Conservation (phyloP, 495 filamentous ascomycete species). For the Penicillium diatomitis region DNA sequence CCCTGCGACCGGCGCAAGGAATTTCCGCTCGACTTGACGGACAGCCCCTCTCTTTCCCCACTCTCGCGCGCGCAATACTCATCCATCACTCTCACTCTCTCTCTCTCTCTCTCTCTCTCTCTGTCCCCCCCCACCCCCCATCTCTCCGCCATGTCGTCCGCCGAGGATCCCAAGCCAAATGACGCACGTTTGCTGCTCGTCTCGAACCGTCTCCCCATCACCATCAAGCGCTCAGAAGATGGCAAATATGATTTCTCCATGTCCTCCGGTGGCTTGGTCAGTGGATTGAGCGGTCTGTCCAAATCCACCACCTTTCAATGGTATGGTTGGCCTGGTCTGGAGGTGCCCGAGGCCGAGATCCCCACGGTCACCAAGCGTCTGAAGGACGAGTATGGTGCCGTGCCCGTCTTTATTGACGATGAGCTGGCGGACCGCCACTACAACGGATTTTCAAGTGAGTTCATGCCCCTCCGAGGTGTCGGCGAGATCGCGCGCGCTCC, state of each 20-base stretch:
- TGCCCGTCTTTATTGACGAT: slow-evolving; percentile 71
- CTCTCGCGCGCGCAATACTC: background rate
- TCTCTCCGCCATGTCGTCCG: slow-evolving; percentile 23
- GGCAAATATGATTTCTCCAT: slow-evolving; percentile 80
- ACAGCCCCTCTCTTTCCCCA: background rate
- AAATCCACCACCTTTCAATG: slow-evolving; percentile 91
- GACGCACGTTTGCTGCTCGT: slow-evolving; percentile 62
- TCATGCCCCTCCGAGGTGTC: slow-evolving; percentile 1
- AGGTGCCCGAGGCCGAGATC: slow-evolving; percentile 65
- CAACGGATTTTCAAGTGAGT: slow-evolving; percentile 79
- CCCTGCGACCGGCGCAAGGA: no score
- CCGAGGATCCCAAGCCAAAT: slow-evolving; percentile 22
- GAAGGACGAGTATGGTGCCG: slow-evolving; percentile 62
- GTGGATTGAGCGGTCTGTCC: slow-evolving; percentile 77
- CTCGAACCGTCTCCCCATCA: slow-evolving; percentile 90
- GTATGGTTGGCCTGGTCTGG: slow-evolving; percentile 95
- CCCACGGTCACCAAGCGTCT: slow-evolving; percentile 53
- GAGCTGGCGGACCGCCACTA: slow-evolving; percentile 74
- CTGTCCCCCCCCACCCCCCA: background rate
- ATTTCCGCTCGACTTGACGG: no score
- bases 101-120: background rate
- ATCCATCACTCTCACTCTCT: background rate
- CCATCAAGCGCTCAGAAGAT: slow-evolving; percentile 84
- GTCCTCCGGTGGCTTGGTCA: slow-evolving; percentile 92
- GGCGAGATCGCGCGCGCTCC: no score